Evolutionary conservation across 768 basidiomycete species (phyloP), one percentile per base, ranked within the genome.

Genomic region (Pleurotus citrinopileatus): DNA sequence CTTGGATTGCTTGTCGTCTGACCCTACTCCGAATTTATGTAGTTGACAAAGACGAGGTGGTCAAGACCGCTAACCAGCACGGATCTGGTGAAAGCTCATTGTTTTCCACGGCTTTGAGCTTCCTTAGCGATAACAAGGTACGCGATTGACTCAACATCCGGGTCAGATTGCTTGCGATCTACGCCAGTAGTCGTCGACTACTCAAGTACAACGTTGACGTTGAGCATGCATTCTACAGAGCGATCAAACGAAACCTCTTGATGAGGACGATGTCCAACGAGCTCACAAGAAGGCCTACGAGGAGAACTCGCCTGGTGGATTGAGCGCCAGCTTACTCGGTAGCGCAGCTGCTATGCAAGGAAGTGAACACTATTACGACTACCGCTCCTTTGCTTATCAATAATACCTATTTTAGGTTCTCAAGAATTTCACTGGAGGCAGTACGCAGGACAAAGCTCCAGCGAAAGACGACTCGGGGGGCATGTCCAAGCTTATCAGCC

Each of bases 281-380:
- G 82, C 86, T 8, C 88, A 93, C 64, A 65, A 80, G 26, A 59
- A 80, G 61, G 88, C 80, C 2, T 91, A 91, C 63, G 63, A 74
- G 6, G 60, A 82, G 42, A 79, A 77, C 4, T 73, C 80, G 32
- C 73, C 79, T 0, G 63, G 73, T 20, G 69, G 65, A n/a, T 57
- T 93, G 62, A 76, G 73, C 56, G 88, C 91, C 2, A 70, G 74
- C 25, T 75, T 82, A 12, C 67, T 92, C 55, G 91, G 91, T 17
- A 77, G 86, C 55, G 91, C 91, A 22, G 91, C 91, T 17, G 91
- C 91, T 12, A 57, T 90, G 58, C 79, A 89, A 76, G 87, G 83
- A 55, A 54, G 68, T 57, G 10, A 19, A 17, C 17, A 15, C 53
- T 29, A 19, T 13, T 20, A 12, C 42, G 7, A 28, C 28, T 10